These are phyloP conservation scores for Mimosa bimucronata DNA, from an alignment of 306 rosid species.

Conservation along the genomic window DNA sequence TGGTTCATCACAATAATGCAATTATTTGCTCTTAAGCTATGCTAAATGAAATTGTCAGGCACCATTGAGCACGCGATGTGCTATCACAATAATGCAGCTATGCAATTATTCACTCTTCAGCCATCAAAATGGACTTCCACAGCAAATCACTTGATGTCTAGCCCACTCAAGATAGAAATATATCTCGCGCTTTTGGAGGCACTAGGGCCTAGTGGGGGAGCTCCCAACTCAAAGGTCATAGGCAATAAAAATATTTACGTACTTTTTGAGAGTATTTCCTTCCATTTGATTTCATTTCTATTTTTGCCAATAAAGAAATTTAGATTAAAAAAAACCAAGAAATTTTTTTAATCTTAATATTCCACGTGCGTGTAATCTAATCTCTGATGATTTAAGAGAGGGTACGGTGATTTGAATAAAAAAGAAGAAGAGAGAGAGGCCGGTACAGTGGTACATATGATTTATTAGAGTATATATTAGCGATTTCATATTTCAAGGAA, in stretches of 20 bases:
- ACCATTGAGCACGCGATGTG: no score
- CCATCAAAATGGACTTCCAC: not conserved
- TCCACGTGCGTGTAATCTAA: not conserved
- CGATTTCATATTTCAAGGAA: not conserved
- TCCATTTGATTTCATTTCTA: not conserved
- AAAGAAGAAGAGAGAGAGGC: no score
- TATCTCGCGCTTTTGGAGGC: not conserved
- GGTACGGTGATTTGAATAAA: no score
- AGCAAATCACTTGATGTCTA: not conserved
- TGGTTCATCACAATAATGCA: no score
- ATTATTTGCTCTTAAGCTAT: no score
- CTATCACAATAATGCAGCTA: not conserved
- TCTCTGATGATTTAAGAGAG: not conserved
- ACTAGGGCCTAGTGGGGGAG: not conserved
- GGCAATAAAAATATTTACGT: not conserved
- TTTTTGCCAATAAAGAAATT: not conserved
- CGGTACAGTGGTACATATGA: no score
- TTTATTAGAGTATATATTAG: not conserved
- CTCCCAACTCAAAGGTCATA: not conserved
- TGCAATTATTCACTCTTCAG: not conserved
- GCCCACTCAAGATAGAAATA: not conserved
- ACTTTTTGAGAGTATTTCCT: not conserved
- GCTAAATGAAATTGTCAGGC: no score
- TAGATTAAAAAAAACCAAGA: no score
- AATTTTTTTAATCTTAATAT: no score